A percentile compares a stretch with the other conserved stretches of the same genome.
Evolutionary conservation across 169 alveolate genomes (phyloP).

Genomic region (Plasmodium blacklocki): DNA sequence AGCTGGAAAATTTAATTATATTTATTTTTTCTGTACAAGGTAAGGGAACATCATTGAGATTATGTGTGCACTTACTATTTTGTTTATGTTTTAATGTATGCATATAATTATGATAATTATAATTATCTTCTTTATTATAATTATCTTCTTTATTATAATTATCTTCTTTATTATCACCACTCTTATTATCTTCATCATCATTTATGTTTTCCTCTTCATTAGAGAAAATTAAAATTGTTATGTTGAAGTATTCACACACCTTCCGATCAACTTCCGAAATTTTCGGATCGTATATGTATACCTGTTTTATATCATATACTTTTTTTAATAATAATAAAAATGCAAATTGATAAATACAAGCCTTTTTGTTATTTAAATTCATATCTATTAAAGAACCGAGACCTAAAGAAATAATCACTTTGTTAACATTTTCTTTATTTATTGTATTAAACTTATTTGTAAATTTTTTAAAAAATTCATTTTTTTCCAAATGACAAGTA

Average conservation of each 20-base stretch:
- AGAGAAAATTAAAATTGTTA: constrained; percentile 5
- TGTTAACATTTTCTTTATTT: not conserved
- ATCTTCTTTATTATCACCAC: not conserved
- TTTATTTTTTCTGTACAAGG: too few relatives aligned
- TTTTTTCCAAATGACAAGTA: constrained; percentile 27
- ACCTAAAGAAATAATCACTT: constrained; percentile 39
- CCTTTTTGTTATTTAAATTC: constrained; percentile 22
- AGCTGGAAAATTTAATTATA: not conserved
- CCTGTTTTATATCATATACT: constrained; percentile 7
- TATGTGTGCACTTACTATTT: too few relatives aligned
- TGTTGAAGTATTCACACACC: constrained; percentile 1
- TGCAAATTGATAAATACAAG: constrained; percentile 43
- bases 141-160: not conserved
- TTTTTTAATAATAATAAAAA: constrained; percentile 26
- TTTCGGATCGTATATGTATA: constrained; percentile 58
- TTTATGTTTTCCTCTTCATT: not conserved
- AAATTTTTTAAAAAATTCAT: constrained; percentile 34
- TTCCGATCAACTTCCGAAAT: constrained; percentile 12
- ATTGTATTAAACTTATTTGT: constrained; percentile 11
- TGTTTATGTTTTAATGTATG: not conserved
- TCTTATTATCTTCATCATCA: not conserved
- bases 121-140: not conserved
- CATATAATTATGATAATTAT: not conserved
- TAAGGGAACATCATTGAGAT: too few relatives aligned
- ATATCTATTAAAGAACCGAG: constrained; percentile 40